Conservation (phyloP, 257 asterid genomes). For the Scutellaria barbata region DNA sequence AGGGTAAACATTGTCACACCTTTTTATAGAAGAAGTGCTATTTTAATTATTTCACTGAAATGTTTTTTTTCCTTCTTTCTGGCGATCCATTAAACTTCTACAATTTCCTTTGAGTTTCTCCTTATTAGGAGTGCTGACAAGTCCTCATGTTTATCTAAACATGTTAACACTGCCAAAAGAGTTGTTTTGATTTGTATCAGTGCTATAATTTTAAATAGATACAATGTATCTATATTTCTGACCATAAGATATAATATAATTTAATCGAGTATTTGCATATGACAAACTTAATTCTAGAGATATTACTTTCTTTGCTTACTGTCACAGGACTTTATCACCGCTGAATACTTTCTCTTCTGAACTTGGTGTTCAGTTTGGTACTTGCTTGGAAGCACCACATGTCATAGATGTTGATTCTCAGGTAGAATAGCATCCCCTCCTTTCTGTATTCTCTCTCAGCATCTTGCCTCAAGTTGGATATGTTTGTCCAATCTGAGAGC, state of each 20-base stretch:
- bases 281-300: constrained; percentile 17
- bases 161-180: constrained; percentile 10
- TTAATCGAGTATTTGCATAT: background rate
- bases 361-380: constrained; percentile 90
- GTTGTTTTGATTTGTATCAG: constrained; percentile 22
- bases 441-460: constrained; percentile 26
- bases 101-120: constrained; percentile 17
- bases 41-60: constrained; percentile 13
- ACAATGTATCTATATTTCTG: background rate
- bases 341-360: constrained; percentile 90
- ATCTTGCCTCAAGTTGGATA: constrained; percentile 22
- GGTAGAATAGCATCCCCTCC: constrained; percentile 41
- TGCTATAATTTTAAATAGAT: constrained; percentile 18
- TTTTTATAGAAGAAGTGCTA: constrained; percentile 20
- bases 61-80: no score
- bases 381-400: constrained; percentile 96
- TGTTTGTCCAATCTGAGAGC: constrained; percentile 32
- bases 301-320: constrained; percentile 16
- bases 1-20: constrained; percentile 60
- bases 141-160: constrained; percentile 28
- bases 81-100: constrained; percentile 1
- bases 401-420: constrained; percentile 87
- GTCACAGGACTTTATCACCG: constrained; percentile 86
- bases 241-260: background rate
- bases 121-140: constrained; percentile 15